A percentile compares a stretch with the other conserved stretches of the same genome.
Evolutionary conservation across 495 filamentous ascomycete genomes (phyloP).

Genomic region (Alectoria sarmentosa): DNA sequence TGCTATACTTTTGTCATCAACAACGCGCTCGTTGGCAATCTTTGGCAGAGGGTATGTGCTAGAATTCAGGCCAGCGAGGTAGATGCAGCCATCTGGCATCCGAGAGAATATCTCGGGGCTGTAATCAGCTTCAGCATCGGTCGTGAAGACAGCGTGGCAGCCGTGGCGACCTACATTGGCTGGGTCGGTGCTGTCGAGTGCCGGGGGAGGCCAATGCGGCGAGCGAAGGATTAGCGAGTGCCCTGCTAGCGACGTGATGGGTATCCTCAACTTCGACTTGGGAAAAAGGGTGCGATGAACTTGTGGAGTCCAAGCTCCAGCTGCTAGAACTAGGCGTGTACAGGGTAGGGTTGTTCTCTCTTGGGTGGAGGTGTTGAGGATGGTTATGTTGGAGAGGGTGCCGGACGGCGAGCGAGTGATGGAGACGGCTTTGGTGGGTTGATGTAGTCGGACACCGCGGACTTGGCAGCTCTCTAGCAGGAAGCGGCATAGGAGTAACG

Average conservation of each 20-base stretch:
- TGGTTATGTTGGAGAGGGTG: conserved; percentile 43
- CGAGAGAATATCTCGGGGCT: conserved; percentile 70
- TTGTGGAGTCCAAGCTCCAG: conserved; percentile 61
- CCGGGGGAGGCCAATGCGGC: conserved; percentile 44
- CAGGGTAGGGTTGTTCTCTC: conserved; percentile 34
- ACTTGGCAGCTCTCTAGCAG: conserved; percentile 49
- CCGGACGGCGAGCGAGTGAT: conserved; percentile 43
- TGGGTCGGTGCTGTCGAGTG: conserved; percentile 11
- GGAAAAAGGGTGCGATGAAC: conserved; percentile 62
- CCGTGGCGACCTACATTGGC: conserved; percentile 27
- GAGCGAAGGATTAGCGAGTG: conserved; percentile 62
- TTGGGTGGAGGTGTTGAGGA: conserved; percentile 32
- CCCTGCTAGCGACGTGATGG: conserved; percentile 58
- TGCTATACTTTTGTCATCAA: conserved; percentile 40
- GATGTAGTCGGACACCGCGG: conserved; percentile 59
- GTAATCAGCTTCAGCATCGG: conserved; percentile 43
- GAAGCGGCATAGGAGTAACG: conserved; percentile 54
- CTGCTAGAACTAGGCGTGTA: conserved; percentile 55
- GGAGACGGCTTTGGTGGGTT: conserved; percentile 51
- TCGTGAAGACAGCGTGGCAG: conserved; percentile 69
- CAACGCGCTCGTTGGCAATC: conserved; percentile 41
- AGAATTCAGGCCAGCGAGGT: conserved; percentile 67
- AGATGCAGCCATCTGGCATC: conserved; percentile 54
- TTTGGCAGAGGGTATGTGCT: conserved; percentile 49
- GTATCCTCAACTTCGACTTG: conserved; percentile 39